Evolutionary conservation across 495 filamentous ascomycete species (phyloP).

Genomic region (Podospora bellae-mahoneyi): DNA sequence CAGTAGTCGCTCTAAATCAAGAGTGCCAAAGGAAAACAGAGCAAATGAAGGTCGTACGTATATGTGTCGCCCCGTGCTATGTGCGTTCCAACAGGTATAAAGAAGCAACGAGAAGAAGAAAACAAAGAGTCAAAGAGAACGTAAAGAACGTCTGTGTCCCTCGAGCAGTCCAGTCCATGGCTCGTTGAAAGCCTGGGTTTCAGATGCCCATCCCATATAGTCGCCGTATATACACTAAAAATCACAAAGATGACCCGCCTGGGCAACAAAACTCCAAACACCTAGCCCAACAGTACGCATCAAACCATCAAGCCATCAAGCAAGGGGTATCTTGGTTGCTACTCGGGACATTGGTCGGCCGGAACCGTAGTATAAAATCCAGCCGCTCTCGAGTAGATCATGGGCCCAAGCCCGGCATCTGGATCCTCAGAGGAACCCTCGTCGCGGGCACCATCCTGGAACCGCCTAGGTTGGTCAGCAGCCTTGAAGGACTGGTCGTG

Average conservation of each 20-base stretch:
- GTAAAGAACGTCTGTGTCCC: conserved; percentile 9
- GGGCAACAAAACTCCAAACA: conserved; percentile 3
- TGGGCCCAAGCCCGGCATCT: background rate
- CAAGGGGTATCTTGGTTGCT: background rate
- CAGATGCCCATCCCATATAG: conserved; percentile 8
- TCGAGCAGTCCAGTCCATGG: background rate
- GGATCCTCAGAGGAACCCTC: conserved; percentile 20
- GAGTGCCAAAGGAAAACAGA: background rate
- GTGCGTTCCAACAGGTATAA: background rate
- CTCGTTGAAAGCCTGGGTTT: background rate
- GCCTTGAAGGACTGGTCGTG: conserved; percentile 28
- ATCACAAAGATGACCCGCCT: background rate
- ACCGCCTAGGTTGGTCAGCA: conserved; percentile 18
- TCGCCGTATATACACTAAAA: background rate
- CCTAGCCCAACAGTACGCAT: conserved; percentile 10
- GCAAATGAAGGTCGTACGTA: background rate
- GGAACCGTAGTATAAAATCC: conserved; percentile 8
- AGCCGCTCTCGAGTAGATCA: conserved; percentile 26
- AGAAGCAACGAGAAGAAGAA: background rate
- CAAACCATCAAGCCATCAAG: background rate
- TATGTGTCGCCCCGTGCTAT: background rate
- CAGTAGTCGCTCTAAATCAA: background rate
- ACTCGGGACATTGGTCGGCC: background rate
- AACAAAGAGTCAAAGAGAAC: background rate
- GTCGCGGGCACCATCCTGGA: conserved; percentile 32